Evolutionary conservation across 2,329 filamentous ascomycete genomes (phyloP), one percentile per base, ranked within the genome.

Genomic region (Furcasterigmium furcatum): DNA sequence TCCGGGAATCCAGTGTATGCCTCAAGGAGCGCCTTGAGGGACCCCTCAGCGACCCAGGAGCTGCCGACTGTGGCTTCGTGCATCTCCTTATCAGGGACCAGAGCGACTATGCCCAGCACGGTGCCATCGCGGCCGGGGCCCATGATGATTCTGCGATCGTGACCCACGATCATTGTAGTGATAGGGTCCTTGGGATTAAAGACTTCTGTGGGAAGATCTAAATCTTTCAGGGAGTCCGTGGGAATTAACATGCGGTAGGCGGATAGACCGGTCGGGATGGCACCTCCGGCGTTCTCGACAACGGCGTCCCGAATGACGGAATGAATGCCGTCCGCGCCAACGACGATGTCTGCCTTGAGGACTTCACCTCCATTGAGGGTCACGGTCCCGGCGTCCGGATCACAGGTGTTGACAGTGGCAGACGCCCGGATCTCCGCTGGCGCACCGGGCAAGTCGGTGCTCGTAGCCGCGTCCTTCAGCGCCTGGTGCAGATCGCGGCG

Each of bases 81-180:
- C 57, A 70, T 65, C 38, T 61, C 50, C 16, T 66, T 64, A 51
- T 74, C 69, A 1, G 71, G 71, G 0, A 76, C 69, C 7, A 75
- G 52, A 0, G 65, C 66, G 5, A 72, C 66, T 30, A 76, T 60
- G 30, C 71, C 66, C 48, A 67, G 72, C 0, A 74, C 51, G 4
- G 63, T 56, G 1, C 65, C 66, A 13, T 65, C 55, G 6, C 72
- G 56, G 1, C 64, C 69, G 2, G 71, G 71, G 3, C 71, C 71
- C 68, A 74, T 72, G 29, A 75, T 64, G n/a, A 71, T 50, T 13
- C 68, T 58, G 18, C 62, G 56, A 22, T 67, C 59, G 24, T 72
- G 65, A 0, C 63, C 70, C 46, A 74, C 57, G 3, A 75, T 57
- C 72, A 75, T 74, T 1, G 68, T 68, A 3, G 72, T 75, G 42